These are phyloP conservation scores for Salix arbutifolia DNA, from an alignment of 345 rosid genomes.

Conservation along the genomic window DNA sequence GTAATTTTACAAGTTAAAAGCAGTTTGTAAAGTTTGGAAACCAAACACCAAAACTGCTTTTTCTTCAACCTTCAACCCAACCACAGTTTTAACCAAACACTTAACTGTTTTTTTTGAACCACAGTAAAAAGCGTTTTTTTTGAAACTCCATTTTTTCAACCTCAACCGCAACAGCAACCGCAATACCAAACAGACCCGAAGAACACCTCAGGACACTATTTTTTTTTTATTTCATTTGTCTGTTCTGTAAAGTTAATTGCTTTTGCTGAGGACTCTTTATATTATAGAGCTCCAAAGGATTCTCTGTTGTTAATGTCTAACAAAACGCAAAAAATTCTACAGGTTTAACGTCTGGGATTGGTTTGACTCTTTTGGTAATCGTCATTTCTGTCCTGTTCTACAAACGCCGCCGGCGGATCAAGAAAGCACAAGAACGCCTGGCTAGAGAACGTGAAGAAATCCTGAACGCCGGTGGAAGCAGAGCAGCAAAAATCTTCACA, in stretches of 20 bases:
- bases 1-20: too few relatives aligned
- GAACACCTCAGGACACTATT: too few relatives aligned
- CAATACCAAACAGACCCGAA: too few relatives aligned
- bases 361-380: not conserved
- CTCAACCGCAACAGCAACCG: too few relatives aligned
- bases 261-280: not conserved
- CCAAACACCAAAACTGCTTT: too few relatives aligned
- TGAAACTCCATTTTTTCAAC: too few relatives aligned
- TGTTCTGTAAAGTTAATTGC: not conserved
- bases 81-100: too few relatives aligned
- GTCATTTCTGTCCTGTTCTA: conserved; percentile 18
- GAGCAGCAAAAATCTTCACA: conserved; percentile 27
- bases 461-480: conserved; percentile 37
- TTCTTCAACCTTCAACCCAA: too few relatives aligned
- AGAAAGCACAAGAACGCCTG: conserved; percentile 30
- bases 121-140: too few relatives aligned
- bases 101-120: too few relatives aligned
- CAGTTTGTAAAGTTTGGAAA: too few relatives aligned
- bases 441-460: conserved; percentile 33
- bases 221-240: not conserved
- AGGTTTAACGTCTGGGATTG: conserved; percentile 17
- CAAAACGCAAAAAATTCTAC: not conserved
- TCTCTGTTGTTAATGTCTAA: not conserved
- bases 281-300: not conserved
- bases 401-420: conserved; percentile 28